Conservation (phyloP, 257 asterid genomes). For the Nicotiana noctiflora region DNA sequence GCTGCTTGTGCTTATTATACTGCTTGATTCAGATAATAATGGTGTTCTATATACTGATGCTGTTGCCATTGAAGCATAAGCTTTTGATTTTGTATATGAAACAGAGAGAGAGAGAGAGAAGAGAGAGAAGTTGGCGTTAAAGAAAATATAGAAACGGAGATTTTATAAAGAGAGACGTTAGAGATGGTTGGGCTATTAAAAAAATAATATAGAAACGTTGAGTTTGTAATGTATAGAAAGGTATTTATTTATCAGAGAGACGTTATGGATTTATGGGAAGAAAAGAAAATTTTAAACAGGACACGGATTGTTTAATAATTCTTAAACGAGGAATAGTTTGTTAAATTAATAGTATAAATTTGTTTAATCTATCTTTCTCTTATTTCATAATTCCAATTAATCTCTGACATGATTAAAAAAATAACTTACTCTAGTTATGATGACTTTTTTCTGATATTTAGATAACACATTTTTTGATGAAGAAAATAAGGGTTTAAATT, state of each 20-base stretch:
- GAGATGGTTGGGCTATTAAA: not conserved
- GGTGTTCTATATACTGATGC: slow-evolving; percentile 23
- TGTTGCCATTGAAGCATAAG: slow-evolving; percentile 26
- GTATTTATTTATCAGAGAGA: not conserved
- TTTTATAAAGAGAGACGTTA: slow-evolving; percentile 21
- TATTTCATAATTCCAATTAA: too few relatives aligned
- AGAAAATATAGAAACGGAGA: not conserved
- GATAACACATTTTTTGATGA: too few relatives aligned
- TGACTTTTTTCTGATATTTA: too few relatives aligned
- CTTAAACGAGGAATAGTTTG: not conserved
- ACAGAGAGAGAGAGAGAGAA: not conserved
- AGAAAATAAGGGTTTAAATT: too few relatives aligned
- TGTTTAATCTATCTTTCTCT: too few relatives aligned
- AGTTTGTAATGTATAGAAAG: not conserved
- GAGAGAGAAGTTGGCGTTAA: not conserved
- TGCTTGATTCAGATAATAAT: slow-evolving; percentile 32
- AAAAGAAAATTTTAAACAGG: not conserved
- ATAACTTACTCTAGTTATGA: too few relatives aligned
- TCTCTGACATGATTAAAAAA: too few relatives aligned
- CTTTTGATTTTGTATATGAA: not conserved
- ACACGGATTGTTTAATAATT: not conserved
- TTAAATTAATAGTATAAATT: too few relatives aligned
- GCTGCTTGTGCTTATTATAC: slow-evolving; percentile 13
- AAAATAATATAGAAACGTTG: not conserved
- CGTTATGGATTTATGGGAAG: not conserved